phyloP scores from a whole-genome alignment of 441 rosid genomes.

The Corymbia calophylla region DNA sequence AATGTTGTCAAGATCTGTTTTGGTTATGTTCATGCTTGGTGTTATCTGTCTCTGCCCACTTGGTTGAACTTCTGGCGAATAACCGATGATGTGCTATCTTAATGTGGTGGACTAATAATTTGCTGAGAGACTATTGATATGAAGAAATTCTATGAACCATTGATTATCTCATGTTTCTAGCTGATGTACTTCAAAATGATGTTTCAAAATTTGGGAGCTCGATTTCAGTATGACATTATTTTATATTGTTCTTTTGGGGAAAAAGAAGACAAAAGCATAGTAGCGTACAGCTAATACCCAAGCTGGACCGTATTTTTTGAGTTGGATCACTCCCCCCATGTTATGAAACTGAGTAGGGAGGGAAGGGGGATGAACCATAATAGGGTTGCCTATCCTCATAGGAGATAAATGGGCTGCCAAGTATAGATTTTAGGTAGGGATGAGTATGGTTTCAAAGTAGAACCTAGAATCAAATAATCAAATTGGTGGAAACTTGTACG shows the following conservation, averaged over 20 bases:
- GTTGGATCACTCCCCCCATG: neutral
- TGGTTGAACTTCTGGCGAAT: neutral
- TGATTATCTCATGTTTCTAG: neutral
- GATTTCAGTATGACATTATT: neutral
- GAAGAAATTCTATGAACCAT: neutral
- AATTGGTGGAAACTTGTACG: too few relatives aligned
- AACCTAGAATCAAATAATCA: too few relatives aligned
- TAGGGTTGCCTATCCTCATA: neutral
- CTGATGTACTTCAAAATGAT: neutral
- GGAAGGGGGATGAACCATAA: neutral
- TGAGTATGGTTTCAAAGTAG: too few relatives aligned
- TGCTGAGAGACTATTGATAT: neutral
- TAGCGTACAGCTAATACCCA: neutral
- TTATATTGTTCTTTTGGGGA: neutral
- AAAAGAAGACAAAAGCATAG: neutral
- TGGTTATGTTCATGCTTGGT: neutral
- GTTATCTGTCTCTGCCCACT: neutral
- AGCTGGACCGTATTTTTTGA: neutral
- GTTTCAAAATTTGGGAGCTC: neutral
- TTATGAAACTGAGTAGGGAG: neutral
- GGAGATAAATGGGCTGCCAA: neutral
- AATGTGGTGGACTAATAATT: neutral
- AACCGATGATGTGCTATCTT: neutral
- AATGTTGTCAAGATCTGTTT: neutral
- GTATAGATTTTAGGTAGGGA: neutral